Percentiles rank a stretch among this genome's conserved stretches.
phyloP scores from a whole-genome alignment of 169 alveolate genomes.

The Babesia bigemina region DNA sequence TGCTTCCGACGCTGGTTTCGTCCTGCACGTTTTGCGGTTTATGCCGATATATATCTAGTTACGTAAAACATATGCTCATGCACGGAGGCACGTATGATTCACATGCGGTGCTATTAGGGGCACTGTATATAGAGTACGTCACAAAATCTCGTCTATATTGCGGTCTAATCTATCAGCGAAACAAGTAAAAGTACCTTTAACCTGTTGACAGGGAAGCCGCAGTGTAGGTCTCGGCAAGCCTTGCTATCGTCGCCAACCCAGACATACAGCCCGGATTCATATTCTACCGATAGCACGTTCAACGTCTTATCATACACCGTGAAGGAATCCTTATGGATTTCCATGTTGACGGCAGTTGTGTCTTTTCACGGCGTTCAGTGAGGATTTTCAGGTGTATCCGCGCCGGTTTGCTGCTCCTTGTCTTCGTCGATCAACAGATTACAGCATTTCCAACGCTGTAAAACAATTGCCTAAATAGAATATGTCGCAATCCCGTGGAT shows the following conservation, averaged over 20 bases:
- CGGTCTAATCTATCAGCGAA: too few species aligned
- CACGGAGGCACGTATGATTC: background rate
- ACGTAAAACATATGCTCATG: background rate
- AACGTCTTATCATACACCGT: constrained; percentile 36
- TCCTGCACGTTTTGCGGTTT: constrained; percentile 17
- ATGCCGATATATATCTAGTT: background rate
- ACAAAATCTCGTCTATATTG: too few species aligned
- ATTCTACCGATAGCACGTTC: constrained; percentile 38
- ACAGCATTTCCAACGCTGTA: too few species aligned
- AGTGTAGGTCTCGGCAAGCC: constrained; percentile 51
- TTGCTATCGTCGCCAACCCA: constrained; percentile 67
- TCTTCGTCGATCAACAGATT: too few species aligned
- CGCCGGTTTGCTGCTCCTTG: too few species aligned
- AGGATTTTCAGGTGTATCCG: too few species aligned
- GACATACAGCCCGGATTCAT: constrained; percentile 25
- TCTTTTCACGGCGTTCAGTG: too few species aligned
- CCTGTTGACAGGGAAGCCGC: constrained; percentile 54
- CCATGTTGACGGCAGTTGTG: constrained; percentile 20
- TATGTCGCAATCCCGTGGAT: too few species aligned
- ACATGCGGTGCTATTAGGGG: background rate
- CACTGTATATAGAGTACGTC: too few species aligned
- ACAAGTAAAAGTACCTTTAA: constrained; percentile 21
- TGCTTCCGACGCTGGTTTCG: constrained; percentile 53
- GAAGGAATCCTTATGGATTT: constrained; percentile 35
- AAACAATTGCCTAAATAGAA: too few species aligned